Evolutionary conservation across 345 rosid genomes (phyloP), one percentile per base, ranked within the genome.

Genomic region (Iberis pinnata): DNA sequence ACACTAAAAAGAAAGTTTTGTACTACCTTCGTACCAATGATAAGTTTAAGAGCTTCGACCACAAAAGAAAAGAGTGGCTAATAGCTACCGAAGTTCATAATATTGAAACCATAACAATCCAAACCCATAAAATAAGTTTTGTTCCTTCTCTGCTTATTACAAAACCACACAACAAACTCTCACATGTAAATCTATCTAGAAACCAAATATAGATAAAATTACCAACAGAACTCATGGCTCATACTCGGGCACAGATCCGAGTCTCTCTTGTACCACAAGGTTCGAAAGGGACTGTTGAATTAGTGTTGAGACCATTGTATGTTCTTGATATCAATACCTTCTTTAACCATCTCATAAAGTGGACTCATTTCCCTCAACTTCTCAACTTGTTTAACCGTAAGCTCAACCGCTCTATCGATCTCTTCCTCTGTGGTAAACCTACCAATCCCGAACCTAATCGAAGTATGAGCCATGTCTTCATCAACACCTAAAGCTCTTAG

Each of bases 351-450:
- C 63, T 89, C 99, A 63, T 93, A 93, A 19, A 86, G 84, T 0
- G 99, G 97, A 41, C 99, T 93, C 99, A 93, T 81, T 60, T 86
- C 95, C 75, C 99, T 78, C 80, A 90, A 65, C 73, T 84, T 88
- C 75, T 70, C 85, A 58, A 86, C 99, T 58, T 93, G 99, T 26
- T 65, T 71, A 47, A 83, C 99, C 0, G 97, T 83, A 36, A 93
- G 90, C 73, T 88, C 86, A 1, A 82, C 45, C 0, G 99, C 97
- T 72, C 61, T 79, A 43, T 88, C 95, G 12, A 92, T 76, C 80
- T 92, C 99, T 2, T 66, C 90, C 71, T 85, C 84, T 0, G 95
- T 85, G 2, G 99, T 88, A 69, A 93, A 88, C 87, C 97, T 80
- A 41, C 95, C 99, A 59, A 88, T 83, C 31, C 99, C 99, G 13